These are phyloP conservation scores for Podaxis sp. DNA, from an alignment of 768 basidiomycete species.

Conservation along the genomic window DNA sequence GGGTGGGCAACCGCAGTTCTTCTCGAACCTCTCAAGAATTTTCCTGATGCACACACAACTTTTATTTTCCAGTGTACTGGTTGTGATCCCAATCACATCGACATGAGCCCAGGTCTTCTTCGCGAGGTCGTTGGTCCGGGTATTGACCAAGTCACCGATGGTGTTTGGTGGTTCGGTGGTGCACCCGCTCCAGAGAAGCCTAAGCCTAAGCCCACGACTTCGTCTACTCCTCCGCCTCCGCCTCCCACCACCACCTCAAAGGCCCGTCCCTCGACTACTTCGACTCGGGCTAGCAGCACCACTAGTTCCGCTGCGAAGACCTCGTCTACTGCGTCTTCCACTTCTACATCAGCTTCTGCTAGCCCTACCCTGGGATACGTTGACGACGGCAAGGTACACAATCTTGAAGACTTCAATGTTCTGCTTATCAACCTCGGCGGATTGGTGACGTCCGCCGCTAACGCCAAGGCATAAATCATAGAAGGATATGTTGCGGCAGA, in stretches of 20 bases:
- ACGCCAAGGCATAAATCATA: not conserved
- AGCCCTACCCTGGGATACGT: not conserved
- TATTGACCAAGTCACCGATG: constrained; percentile 34
- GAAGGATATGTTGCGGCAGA: not conserved
- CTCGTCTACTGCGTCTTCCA: constrained; percentile 4
- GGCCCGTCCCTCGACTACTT: constrained; percentile 20
- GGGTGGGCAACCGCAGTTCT: constrained; percentile 28
- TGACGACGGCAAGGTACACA: constrained; percentile 9
- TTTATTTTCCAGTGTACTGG: constrained; percentile 32
- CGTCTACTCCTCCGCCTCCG: constrained; percentile 18
- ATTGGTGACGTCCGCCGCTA: not conserved
- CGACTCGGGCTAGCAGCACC: not conserved
- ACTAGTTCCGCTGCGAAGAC: not conserved
- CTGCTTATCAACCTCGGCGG: constrained; percentile 7
- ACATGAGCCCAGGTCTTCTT: constrained; percentile 49
- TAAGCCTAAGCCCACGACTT: constrained; percentile 23
- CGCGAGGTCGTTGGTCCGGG: constrained; percentile 32
- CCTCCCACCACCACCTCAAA: constrained; percentile 16
- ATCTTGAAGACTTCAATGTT: constrained; percentile 4
- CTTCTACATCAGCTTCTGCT: not conserved
- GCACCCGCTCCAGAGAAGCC: constrained; percentile 22
- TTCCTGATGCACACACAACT: not conserved
- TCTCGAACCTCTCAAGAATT: not conserved
- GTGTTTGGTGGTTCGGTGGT: constrained; percentile 39
- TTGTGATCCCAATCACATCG: constrained; percentile 42